These are phyloP conservation scores for Primulina tabacum DNA, from an alignment of 257 asterid species.

Conservation along the genomic window DNA sequence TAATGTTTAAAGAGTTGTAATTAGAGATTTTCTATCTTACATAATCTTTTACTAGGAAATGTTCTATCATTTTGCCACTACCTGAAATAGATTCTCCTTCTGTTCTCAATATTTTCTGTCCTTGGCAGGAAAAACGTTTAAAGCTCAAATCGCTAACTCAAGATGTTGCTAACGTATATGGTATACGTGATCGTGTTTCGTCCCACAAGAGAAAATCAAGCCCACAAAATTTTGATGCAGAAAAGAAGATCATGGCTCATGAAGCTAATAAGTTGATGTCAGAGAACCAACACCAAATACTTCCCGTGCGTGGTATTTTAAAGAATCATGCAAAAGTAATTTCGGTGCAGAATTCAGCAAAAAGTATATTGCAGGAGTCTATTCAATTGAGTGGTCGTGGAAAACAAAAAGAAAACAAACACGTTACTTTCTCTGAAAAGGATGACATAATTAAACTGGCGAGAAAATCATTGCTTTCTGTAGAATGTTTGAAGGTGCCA, in stretches of 20 bases:
- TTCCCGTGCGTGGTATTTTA: slow-evolving; percentile 35
- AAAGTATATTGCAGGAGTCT: slow-evolving; percentile 28
- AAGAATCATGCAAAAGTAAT: slow-evolving; percentile 26
- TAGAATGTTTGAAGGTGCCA: slow-evolving; percentile 23
- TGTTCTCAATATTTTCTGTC: slow-evolving; percentile 11
- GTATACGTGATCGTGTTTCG: slow-evolving; percentile 20
- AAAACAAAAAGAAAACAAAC: slow-evolving; percentile 32
- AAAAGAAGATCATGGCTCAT: slow-evolving; percentile 26
- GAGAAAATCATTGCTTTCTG: slow-evolving; percentile 23
- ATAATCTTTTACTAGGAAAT: not conserved
- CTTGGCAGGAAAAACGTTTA: slow-evolving; percentile 43
- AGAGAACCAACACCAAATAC: slow-evolving; percentile 28
- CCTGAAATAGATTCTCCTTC: not conserved
- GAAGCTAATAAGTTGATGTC: slow-evolving; percentile 28
- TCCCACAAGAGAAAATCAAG: slow-evolving; percentile 31
- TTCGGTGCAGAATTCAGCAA: slow-evolving; percentile 26
- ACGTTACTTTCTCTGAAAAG: slow-evolving; percentile 42
- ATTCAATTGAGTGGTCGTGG: slow-evolving; percentile 20
- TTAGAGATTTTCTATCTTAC: not conserved
- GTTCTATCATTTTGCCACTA: not conserved
- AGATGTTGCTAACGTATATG: slow-evolving; percentile 24
- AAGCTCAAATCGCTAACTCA: slow-evolving; percentile 39
- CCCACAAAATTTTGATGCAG: slow-evolving; percentile 24
- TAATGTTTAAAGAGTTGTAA: not conserved
- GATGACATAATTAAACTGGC: slow-evolving; percentile 29